Evolutionary conservation across 2,329 filamentous ascomycete species (phyloP).

Genomic region (Chaetomiaceae sp.): DNA sequence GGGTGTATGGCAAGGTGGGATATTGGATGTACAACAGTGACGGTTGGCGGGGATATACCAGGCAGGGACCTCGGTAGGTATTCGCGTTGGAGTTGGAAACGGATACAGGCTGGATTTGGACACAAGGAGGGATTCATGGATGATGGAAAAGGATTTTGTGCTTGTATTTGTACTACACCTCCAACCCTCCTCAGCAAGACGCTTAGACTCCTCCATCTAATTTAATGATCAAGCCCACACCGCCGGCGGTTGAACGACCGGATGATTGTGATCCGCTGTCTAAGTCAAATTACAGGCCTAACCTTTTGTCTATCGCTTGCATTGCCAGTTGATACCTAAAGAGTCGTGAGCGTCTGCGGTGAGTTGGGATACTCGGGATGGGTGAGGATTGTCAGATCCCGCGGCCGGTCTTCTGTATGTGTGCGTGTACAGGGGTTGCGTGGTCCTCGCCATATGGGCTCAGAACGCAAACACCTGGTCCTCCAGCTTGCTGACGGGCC

Average conservation of each 20-base stretch:
- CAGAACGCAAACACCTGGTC: slow-evolving; percentile 98
- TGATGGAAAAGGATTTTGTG: background rate
- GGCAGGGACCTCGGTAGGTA: background rate
- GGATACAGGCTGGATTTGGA: background rate
- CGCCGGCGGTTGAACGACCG: no score
- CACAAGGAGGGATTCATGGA: background rate
- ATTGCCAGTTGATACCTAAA: no score
- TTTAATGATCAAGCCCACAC: background rate
- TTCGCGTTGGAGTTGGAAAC: background rate
- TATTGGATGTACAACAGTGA: background rate
- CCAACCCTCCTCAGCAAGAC: slow-evolving; percentile 6
- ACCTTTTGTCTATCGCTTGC: slow-evolving; percentile 1
- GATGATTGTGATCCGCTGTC: no score
- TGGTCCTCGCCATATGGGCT: slow-evolving; percentile 1
- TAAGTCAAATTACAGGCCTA: no score
- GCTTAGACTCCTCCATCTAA: slow-evolving; percentile 10
- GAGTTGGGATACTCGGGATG: background rate
- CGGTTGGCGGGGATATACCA: background rate
- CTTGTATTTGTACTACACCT: background rate
- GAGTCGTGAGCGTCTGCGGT: background rate
- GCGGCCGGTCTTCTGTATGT: background rate
- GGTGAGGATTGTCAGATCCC: no score
- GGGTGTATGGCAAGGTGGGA: background rate
- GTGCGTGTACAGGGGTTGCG: no score
- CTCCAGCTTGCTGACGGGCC: slow-evolving; percentile 92